Evolutionary conservation across 768 basidiomycete species (phyloP).

Genomic region (Sporobolomyces roseus): DNA sequence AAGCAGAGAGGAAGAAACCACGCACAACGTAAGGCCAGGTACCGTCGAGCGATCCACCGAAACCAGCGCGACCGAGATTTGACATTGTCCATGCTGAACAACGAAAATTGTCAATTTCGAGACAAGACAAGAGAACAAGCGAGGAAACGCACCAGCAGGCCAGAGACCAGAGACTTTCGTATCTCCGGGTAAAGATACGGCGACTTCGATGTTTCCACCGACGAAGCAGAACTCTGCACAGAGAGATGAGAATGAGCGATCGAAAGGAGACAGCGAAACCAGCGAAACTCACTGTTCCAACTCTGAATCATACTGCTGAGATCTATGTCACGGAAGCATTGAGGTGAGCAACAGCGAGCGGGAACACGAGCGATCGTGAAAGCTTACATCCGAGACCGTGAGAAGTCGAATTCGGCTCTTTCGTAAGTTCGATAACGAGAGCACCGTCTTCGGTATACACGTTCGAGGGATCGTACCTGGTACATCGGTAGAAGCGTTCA

Average conservation of each 20-base stretch:
- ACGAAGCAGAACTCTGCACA: constrained; percentile 40
- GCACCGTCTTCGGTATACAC: constrained; percentile 49
- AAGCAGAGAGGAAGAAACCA: background rate
- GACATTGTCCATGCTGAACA: constrained; percentile 40
- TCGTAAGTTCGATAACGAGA: constrained; percentile 36
- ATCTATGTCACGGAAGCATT: constrained; percentile 1
- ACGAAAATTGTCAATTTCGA: background rate
- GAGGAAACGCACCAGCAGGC: constrained; percentile 20
- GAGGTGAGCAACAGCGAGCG: background rate
- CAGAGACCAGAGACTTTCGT: constrained; percentile 9
- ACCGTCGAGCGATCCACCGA: constrained; percentile 39
- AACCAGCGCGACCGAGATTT: constrained; percentile 45
- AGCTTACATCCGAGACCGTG: constrained; percentile 68
- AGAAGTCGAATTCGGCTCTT: constrained; percentile 11
- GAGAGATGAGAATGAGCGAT: no score
- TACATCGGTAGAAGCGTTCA: no score
- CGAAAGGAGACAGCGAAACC: no score
- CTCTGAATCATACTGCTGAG: constrained; percentile 39
- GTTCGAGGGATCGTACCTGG: constrained; percentile 48
- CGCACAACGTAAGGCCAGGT: constrained; percentile 21
- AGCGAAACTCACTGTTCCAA: constrained; percentile 25
- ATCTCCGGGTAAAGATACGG: constrained; percentile 16
- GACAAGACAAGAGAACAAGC: background rate
- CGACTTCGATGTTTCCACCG: constrained; percentile 37
- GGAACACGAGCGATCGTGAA: background rate